Evolutionary conservation across 305 asterid genomes (phyloP).

Genomic region (Fraxinus nigra): DNA sequence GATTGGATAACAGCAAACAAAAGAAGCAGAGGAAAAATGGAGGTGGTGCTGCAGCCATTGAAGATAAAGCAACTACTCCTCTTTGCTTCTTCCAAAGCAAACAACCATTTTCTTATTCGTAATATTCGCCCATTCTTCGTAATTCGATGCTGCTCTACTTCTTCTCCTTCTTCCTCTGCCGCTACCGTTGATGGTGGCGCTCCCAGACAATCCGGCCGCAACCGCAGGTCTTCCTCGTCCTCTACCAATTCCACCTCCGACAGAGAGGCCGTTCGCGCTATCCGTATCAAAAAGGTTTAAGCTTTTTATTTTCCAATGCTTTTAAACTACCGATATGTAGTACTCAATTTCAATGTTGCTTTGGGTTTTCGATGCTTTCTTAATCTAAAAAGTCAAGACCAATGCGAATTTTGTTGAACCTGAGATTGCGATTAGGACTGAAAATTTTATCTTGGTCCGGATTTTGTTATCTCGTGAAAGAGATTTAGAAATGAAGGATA

Average conservation of each 20-base stretch:
- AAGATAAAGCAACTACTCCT: conserved; percentile 55
- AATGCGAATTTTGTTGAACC: background rate
- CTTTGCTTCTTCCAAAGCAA: conserved; percentile 37
- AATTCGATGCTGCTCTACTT: conserved; percentile 47
- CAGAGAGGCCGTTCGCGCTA: conserved; percentile 82
- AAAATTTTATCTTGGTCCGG: background rate
- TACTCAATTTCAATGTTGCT: background rate
- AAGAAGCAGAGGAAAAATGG: conserved; percentile 24
- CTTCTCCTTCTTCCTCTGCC: conserved; percentile 47
- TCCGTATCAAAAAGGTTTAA: conserved; percentile 73
- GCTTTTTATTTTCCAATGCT: background rate
- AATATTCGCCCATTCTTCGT: conserved; percentile 29
- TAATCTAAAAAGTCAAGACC: background rate
- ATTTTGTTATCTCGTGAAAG: background rate
- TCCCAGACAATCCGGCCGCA: conserved; percentile 40
- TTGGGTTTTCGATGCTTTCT: conserved; percentile 10
- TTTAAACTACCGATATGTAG: background rate
- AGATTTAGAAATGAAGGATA: background rate
- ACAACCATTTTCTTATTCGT: conserved; percentile 13
- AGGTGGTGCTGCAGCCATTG: conserved; percentile 57
- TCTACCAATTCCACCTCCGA: conserved; percentile 66
- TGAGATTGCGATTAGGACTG: background rate
- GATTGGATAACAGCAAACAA: background rate
- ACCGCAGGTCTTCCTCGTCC: conserved; percentile 48
- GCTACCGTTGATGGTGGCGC: conserved; percentile 26